These are phyloP conservation scores for Saccharomycopsis babjevae DNA, from an alignment of 805 yeast genomes.

Conservation along the genomic window DNA sequence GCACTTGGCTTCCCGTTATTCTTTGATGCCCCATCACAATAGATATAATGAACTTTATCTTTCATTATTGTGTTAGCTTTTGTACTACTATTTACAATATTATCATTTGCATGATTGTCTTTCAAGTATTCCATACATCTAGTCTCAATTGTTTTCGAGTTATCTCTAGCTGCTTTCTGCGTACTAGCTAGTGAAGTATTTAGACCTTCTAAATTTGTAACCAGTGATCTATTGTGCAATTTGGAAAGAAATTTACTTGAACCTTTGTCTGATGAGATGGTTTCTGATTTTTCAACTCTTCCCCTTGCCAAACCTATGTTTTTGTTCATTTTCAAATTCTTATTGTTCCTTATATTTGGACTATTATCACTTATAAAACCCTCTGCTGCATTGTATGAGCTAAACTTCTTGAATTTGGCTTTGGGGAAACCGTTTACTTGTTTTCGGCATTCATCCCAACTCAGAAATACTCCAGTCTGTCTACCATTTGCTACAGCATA, in stretches of 20 bases:
- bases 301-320: not conserved
- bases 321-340: not conserved
- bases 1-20: constrained; percentile 41
- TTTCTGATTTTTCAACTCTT: not conserved
- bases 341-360: not conserved
- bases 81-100: not conserved
- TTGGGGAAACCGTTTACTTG: constrained; percentile 48
- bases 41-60: constrained; percentile 28
- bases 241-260: not conserved
- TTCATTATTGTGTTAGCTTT: not conserved
- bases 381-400: constrained; percentile 37
- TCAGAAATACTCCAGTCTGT: constrained; percentile 42
- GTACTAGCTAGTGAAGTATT: not conserved
- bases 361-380: constrained; percentile 25
- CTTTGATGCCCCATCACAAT: constrained; percentile 71
- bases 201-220: not conserved
- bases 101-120: not conserved
- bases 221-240: not conserved
- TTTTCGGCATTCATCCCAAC: constrained; percentile 48
- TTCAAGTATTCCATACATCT: not conserved
- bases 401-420: constrained; percentile 50
- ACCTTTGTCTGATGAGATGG: too few species aligned
- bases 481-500: constrained; percentile 32
- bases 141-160: not conserved
- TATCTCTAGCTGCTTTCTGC: not conserved